These are phyloP conservation scores for Aegilops longissima DNA, from an alignment of 176 grass and related monocot species.

Conservation along the genomic window DNA sequence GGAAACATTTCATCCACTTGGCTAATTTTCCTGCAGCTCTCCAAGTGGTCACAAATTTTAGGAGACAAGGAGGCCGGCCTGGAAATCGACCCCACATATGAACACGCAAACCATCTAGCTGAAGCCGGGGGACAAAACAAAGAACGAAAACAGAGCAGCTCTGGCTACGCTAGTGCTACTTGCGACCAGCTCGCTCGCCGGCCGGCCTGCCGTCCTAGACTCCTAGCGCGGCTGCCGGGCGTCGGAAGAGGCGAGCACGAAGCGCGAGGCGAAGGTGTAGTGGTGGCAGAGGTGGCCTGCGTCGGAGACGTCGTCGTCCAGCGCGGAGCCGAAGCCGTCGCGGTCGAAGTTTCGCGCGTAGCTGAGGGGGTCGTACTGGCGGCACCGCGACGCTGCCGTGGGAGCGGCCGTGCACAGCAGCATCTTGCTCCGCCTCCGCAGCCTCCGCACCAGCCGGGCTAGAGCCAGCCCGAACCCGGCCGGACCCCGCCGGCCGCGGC, in stretches of 20 bases:
- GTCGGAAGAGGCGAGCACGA: conserved; percentile 35
- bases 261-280: conserved; percentile 74
- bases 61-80: neutral
- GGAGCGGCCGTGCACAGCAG: conserved; percentile 37
- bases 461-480: neutral
- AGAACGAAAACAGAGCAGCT: neutral
- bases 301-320: conserved; percentile 37
- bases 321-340: conserved; percentile 44
- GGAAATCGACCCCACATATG: neutral
- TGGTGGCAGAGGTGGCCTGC: conserved; percentile 40
- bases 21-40: neutral
- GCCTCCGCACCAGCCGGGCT: conserved; percentile 34
- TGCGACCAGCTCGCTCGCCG: neutral
- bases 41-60: neutral
- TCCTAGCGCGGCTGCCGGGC: neutral
- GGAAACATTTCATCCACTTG: neutral
- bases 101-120: neutral
- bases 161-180: neutral
- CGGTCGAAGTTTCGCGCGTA: conserved; percentile 88
- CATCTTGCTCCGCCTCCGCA: conserved; percentile 66
- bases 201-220: too few relatives aligned
- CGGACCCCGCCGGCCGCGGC: too few relatives aligned
- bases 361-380: conserved; percentile 84
- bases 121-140: neutral
- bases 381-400: conserved; percentile 20